Percentiles rank a stretch among this genome's conserved stretches.
These are phyloP conservation scores for Abrus pulchellus DNA, from an alignment of 306 rosid genomes.

Conservation along the genomic window DNA sequence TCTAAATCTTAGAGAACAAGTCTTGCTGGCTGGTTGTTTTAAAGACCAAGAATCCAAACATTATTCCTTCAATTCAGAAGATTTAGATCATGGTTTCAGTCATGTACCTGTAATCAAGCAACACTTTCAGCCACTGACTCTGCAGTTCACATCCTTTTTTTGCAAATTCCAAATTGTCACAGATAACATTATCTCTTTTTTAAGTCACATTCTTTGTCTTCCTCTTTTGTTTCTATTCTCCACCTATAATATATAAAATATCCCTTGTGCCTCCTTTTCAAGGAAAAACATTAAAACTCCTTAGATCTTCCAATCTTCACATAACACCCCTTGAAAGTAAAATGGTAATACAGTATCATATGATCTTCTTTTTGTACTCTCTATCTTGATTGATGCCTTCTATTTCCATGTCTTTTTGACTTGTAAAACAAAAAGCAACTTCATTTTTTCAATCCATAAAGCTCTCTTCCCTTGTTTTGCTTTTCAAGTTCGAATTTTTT, in stretches of 20 bases:
- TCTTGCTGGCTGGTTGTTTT: constrained; percentile 31
- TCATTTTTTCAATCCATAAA: constrained; percentile 41
- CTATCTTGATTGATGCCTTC: background rate
- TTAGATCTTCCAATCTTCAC: constrained; percentile 46
- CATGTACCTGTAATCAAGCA: constrained; percentile 26
- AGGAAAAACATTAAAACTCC: constrained; percentile 43
- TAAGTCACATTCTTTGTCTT: constrained; percentile 30
- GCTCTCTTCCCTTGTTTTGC: constrained; percentile 16
- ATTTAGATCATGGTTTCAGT: constrained; percentile 37
- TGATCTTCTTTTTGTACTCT: constrained; percentile 48
- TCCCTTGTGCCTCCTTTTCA: constrained; percentile 50
- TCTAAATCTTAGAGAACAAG: constrained; percentile 36
- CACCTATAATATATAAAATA: constrained; percentile 43
- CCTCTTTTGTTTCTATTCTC: constrained; percentile 51
- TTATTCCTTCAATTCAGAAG: constrained; percentile 48
- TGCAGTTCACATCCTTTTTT: constrained; percentile 19
- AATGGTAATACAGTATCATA: constrained; percentile 35
- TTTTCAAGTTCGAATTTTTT: background rate
- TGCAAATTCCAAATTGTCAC: constrained; percentile 48
- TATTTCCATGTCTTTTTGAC: constrained; percentile 55
- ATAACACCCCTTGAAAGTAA: constrained; percentile 44
- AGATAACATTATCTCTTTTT: constrained; percentile 20
- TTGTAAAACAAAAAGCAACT: constrained; percentile 40
- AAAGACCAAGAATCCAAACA: constrained; percentile 38
- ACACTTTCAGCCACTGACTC: constrained; percentile 30